Base-by-base conservation (phyloP, 768 basidiomycete genomes). In the Leccinellum rugosiceps region DNA sequence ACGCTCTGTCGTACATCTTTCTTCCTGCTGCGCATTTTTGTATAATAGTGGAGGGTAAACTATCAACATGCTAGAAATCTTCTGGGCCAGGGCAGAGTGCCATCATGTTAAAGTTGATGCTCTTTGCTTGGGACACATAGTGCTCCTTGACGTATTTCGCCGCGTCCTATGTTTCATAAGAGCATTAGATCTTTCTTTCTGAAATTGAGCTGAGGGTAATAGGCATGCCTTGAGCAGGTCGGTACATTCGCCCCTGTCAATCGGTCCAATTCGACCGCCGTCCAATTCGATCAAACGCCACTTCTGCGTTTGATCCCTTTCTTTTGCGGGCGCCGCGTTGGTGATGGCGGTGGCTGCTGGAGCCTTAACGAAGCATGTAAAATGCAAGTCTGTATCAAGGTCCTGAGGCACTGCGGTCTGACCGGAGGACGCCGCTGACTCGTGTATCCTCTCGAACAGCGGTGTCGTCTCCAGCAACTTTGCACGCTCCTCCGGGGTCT, bases 281-380 rank as follows among this genome's bases (percentile, higher is more conserved):
- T 97, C 94, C 48, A 98, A 75, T 71, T 97, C 95, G 46, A 96
- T 75, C 7, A 97, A 70, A 47, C 88, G 79, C 72, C 60, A 66
- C 65, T 34, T 65, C 63, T 59, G 72, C 59, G 10, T 65, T 62
- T 31, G 15, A 57, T 19, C 69, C 54, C 44, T 59, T 43, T 35
- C 35, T 17, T 21, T 43, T 43, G 41, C 4, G 35, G 35, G 35
- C 7, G 7, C 35, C 41, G 19, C 41, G 19, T 43, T 21, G 38
- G 38, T n/a, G 38, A n/a, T 38, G 17, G 4, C 8, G 19, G 41
- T 11, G 41, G 75, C 68, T 31, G 73, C 76, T 1, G 85, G 83
- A 0, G 89, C 90, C 57, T 80, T 78, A 32, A 97, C 83, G 64
- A 97, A 98, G 64, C 87, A 86, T 1, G 90, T 90, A 62, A 95